phyloP scores from a whole-genome alignment of 1,284 basidiomycete species.

The Boletus holoroseus region DNA sequence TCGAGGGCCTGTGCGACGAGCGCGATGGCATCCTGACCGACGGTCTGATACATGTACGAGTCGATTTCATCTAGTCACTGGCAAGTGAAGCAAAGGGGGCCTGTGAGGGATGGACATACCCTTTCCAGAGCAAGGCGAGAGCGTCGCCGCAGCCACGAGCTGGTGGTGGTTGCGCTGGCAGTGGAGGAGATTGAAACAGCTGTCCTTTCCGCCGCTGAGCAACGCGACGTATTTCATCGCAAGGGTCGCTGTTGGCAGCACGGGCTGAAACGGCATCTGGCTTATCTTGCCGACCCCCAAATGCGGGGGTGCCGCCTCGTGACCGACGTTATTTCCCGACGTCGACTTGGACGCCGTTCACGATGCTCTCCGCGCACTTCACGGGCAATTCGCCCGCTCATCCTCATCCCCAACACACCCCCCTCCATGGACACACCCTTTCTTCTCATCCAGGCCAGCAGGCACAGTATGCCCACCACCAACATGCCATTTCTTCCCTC shows the following conservation, averaged over 20 bases:
- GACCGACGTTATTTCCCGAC: not conserved
- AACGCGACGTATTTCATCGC: slow-evolving; percentile 92
- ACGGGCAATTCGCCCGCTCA: slow-evolving; percentile 18
- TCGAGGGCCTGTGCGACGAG: slow-evolving; percentile 81
- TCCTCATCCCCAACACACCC: slow-evolving; percentile 19
- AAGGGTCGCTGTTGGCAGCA: not conserved
- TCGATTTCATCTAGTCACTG: slow-evolving; percentile 86
- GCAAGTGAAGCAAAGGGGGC: slow-evolving; percentile 16
- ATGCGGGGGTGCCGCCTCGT: slow-evolving; percentile 12
- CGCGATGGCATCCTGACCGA: slow-evolving; percentile 91
- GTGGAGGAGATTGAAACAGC: slow-evolving; percentile 93
- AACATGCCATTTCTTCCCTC: slow-evolving; percentile 26
- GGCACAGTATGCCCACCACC: slow-evolving; percentile 24
- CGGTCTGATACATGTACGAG: slow-evolving; percentile 98
- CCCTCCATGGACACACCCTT: slow-evolving; percentile 11
- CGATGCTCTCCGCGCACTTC: slow-evolving; percentile 31
- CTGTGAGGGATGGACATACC: slow-evolving; percentile 44
- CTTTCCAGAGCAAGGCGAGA: slow-evolving; percentile 80
- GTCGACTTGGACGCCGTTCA: slow-evolving; percentile 1
- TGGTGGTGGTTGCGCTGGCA: slow-evolving; percentile 84
- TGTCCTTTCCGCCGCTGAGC: slow-evolving; percentile 97
- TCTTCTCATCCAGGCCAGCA: slow-evolving; percentile 23
- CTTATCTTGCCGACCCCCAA: slow-evolving; percentile 25
- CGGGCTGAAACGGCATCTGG: not conserved
- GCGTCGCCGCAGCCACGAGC: slow-evolving; percentile 83